A percentile compares a stretch with the other conserved stretches of the same genome.
Conservation (phyloP, 2,329 filamentous ascomycete genomes). For the Penicillium sp. region DNA sequence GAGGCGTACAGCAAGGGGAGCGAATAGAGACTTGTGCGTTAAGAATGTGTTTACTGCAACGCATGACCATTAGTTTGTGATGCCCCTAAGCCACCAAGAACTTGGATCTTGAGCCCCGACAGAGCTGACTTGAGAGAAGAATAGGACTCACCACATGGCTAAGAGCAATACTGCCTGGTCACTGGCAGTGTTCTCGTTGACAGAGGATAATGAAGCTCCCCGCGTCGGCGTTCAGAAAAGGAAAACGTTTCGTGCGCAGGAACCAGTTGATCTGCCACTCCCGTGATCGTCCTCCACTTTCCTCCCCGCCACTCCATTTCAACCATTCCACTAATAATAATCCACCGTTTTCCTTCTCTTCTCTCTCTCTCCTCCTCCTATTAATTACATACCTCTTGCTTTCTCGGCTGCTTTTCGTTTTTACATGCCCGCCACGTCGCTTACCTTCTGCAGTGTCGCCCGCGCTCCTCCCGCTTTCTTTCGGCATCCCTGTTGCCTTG, state of each 20-base stretch:
- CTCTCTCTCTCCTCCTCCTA: constrained; percentile 18
- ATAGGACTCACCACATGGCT: constrained; percentile 39
- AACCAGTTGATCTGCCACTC: constrained; percentile 34
- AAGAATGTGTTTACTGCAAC: constrained; percentile 87
- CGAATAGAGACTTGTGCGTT: constrained; percentile 98
- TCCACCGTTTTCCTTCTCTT: constrained; percentile 13
- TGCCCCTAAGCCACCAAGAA: background rate
- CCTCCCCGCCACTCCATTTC: constrained; percentile 35
- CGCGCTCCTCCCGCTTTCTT: constrained; percentile 13
- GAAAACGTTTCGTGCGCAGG: constrained; percentile 24
- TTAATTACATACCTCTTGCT: constrained; percentile 11
- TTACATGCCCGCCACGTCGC: constrained; percentile 17
- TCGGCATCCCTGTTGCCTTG: constrained; percentile 21
- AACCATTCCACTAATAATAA: constrained; percentile 9
- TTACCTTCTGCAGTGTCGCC: constrained; percentile 9
- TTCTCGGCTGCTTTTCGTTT: background rate
- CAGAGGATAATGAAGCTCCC: constrained; percentile 11
- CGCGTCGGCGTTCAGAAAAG: constrained; percentile 12
- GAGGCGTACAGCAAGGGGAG: constrained; percentile 82
- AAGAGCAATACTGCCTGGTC: background rate
- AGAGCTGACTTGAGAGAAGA: background rate
- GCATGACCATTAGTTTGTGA: constrained; percentile 24
- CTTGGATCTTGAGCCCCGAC: background rate
- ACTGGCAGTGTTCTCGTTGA: background rate
- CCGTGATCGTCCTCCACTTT: constrained; percentile 36